phyloP scores from a whole-genome alignment of 140 eudicot genomes.

The Ambrosia hybrid region DNA sequence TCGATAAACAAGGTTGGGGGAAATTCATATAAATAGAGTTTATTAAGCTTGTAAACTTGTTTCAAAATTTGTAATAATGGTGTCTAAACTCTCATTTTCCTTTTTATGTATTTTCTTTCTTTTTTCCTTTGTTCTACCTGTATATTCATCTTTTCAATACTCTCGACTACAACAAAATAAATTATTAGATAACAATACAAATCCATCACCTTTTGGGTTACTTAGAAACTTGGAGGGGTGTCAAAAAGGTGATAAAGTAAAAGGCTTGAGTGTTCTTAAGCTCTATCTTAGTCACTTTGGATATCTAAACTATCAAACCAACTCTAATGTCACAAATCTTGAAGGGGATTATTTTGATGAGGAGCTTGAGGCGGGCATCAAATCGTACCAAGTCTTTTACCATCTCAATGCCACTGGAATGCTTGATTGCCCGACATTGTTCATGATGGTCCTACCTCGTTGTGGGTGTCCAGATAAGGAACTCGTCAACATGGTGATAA shows the following conservation, averaged over 20 bases:
- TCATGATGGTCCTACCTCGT: slow-evolving; percentile 43
- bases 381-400: slow-evolving; percentile 45
- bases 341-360: slow-evolving; percentile 39
- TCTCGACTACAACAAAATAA: slow-evolving; percentile 8
- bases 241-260: slow-evolving; percentile 35
- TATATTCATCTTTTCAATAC: slow-evolving; percentile 8
- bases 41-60: slow-evolving; percentile 6
- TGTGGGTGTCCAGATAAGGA: slow-evolving; percentile 47
- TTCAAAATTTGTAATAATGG: slow-evolving; percentile 18
- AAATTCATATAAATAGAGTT: slow-evolving; percentile 12
- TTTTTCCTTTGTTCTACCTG: slow-evolving; percentile 1
- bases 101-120: slow-evolving; percentile 24
- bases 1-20: neutral
- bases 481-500: slow-evolving; percentile 14
- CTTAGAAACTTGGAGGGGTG: slow-evolving; percentile 39
- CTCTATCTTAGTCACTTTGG: slow-evolving; percentile 42
- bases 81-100: slow-evolving; percentile 4
- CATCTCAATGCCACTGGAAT: slow-evolving; percentile 43
- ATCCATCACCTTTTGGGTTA: slow-evolving; percentile 36
- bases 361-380: slow-evolving; percentile 39
- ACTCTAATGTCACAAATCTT: slow-evolving; percentile 13
- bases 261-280: slow-evolving; percentile 33
- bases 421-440: slow-evolving; percentile 33
- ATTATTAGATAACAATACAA: neutral
- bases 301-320: slow-evolving; percentile 33